Conservation (phyloP, 1,284 basidiomycete species). For the Ceratobasidium sp. region DNA sequence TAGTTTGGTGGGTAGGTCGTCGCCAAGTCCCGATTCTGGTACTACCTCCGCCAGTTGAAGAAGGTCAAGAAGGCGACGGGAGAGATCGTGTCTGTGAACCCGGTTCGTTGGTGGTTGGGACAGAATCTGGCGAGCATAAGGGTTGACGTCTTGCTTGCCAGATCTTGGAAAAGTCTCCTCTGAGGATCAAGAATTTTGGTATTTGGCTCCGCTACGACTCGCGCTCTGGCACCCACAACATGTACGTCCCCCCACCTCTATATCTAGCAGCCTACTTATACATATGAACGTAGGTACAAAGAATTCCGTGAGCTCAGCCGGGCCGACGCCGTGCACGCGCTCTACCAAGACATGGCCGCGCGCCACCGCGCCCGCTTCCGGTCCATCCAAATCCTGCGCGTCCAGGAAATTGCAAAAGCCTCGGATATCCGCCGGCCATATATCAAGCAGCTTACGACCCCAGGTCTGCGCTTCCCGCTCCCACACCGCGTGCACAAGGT, state of each 20-base stretch:
- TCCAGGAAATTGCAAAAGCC: constrained; percentile 92
- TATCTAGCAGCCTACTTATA: not conserved
- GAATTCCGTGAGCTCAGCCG: constrained; percentile 98
- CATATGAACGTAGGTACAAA: constrained; percentile 57
- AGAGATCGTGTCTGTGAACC: constrained; percentile 98
- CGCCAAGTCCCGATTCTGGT: constrained; percentile 99
- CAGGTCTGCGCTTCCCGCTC: constrained; percentile 97
- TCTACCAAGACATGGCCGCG: constrained; percentile 99
- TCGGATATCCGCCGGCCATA: constrained; percentile 94
- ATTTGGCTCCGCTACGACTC: constrained; percentile 99
- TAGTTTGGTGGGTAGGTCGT: constrained; percentile 66
- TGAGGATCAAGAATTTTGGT: constrained; percentile 99
- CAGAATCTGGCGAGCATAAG: too few relatives aligned
- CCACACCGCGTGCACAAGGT: constrained; percentile 88
- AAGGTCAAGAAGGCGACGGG: constrained; percentile 99
- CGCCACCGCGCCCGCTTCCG: constrained; percentile 99
- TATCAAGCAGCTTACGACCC: constrained; percentile 95
- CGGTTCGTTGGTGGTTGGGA: constrained; percentile 73
- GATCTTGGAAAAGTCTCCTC: constrained; percentile 97
- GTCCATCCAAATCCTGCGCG: constrained; percentile 97
- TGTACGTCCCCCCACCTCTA: constrained; percentile 64
- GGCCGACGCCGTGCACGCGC: constrained; percentile 93
- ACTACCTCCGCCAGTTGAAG: constrained; percentile 98
- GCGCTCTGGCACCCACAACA: constrained; percentile 97
- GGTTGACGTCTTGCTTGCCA: constrained; percentile 57